phyloP scores from a whole-genome alignment of 306 rosid genomes.

The Dryas drummondii region DNA sequence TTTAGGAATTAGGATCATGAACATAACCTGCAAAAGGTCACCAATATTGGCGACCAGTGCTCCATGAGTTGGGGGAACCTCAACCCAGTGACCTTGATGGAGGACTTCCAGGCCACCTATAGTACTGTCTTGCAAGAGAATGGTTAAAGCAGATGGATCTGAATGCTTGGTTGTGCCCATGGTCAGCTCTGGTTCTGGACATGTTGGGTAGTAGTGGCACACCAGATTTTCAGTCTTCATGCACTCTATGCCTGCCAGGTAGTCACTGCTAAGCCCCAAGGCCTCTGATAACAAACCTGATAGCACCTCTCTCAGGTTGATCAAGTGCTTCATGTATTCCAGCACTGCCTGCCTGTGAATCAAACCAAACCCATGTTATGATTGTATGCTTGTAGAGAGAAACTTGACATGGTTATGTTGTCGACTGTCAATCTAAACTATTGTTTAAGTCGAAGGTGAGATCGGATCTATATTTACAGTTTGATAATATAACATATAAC shows the following conservation, averaged over 20 bases:
- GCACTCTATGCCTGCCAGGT: conserved; percentile 56
- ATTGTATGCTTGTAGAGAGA: too few relatives aligned
- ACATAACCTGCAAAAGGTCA: conserved; percentile 67
- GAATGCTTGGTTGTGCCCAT: conserved; percentile 73
- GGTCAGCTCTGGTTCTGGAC: conserved; percentile 79
- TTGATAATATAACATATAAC: too few relatives aligned
- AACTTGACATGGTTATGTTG: neutral
- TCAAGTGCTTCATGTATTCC: conserved; percentile 50
- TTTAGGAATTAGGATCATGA: neutral
- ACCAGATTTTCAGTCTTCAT: conserved; percentile 57
- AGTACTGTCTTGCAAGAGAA: conserved; percentile 63
- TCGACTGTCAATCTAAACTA: neutral
- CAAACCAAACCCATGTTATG: neutral
- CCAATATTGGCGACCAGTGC: conserved; percentile 72
- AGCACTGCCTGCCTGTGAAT: conserved; percentile 51
- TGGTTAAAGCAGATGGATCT: conserved; percentile 65
- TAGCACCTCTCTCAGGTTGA: conserved; percentile 40
- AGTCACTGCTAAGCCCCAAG: conserved; percentile 48
- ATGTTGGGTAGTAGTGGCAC: conserved; percentile 77
- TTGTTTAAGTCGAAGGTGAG: too few relatives aligned
- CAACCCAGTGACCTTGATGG: conserved; percentile 65
- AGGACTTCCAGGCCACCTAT: conserved; percentile 78
- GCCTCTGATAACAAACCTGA: conserved; percentile 70
- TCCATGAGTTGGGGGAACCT: conserved; percentile 50
- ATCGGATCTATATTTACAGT: too few relatives aligned